Base-by-base conservation (phyloP, 768 basidiomycete genomes). In the Termitomyces heimii region DNA sequence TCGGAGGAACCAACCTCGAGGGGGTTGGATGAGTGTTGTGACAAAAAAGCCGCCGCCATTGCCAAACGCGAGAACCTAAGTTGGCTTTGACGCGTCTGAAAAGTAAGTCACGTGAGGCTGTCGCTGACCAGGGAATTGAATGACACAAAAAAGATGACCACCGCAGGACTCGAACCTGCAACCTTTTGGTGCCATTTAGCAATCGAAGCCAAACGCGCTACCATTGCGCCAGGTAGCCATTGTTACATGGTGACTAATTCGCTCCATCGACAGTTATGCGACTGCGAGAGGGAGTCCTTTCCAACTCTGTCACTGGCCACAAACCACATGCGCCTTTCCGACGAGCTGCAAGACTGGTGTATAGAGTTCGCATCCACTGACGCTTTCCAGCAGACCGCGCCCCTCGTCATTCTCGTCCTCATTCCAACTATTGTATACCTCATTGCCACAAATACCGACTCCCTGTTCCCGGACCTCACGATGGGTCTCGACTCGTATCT, bases 161-260 rank as follows among this genome's bases (percentile, higher is more conserved):
- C 61, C 61, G 61, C 61, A 62, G 61, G 61, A 62, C 60, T 91
- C 88, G 89, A 91, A 91, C 89, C 89, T 91, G 88, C 89, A 91
- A 86, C 89, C 89, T 90, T 87, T 89, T 89, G 89, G 88, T 91
- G 64, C 75, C 83, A 73, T 75, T 72, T 65, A 78, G 83, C 83
- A 65, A 82, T 88, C 87, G 88, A 90, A 90, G 88, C 88, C 88
- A 89, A 88, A 90, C 87, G 88, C 88, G 88, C 88, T 90, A 89
- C 88, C 88, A 89, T 90, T 89, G 88, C 86, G 88, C 88, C 76
- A 90, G 86, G 86, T 83, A 86, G 82, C 83, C 85, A 71, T 77
- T 22, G 26, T 46, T 26, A 42, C 7, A 8, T 31, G 3, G 2
- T 52, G 20, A 43, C 42, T 13, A 13, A 13, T 20, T 1, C n/a